These are phyloP conservation scores for Fusarium torreyae DNA, from an alignment of 2,329 filamentous ascomycete genomes.

Conservation along the genomic window DNA sequence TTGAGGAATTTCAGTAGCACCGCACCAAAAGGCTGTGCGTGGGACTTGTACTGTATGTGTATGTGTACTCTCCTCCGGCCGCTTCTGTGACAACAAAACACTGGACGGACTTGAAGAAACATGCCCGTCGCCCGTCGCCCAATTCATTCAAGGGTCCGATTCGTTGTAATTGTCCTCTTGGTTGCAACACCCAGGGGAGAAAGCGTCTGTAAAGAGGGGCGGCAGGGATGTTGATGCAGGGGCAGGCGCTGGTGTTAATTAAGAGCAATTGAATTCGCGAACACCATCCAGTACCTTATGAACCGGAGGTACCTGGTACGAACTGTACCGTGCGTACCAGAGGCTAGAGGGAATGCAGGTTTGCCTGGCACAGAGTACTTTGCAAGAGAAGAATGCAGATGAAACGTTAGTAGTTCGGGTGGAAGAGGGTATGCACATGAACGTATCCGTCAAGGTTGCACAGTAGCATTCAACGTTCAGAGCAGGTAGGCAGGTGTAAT, in stretches of 20 bases:
- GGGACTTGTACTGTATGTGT: not conserved
- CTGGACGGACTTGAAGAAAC: constrained; percentile 14
- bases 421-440: constrained; percentile 34
- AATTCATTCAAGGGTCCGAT: constrained; percentile 22
- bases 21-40: not conserved
- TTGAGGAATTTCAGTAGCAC: constrained; percentile 40
- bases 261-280: constrained; percentile 20
- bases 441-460: constrained; percentile 25
- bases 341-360: not conserved
- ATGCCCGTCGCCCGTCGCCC: constrained; percentile 27
- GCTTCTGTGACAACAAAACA: too few species aligned
- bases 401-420: constrained; percentile 35
- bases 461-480: not conserved
- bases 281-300: constrained; percentile 14
- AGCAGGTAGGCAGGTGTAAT: not conserved
- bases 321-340: not conserved
- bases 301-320: constrained; percentile 20
- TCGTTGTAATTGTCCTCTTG: constrained; percentile 17
- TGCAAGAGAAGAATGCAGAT: constrained; percentile 38
- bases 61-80: constrained; percentile 7
- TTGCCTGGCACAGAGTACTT: constrained; percentile 18
- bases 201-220: constrained; percentile 32
- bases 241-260: constrained; percentile 41
- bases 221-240: constrained; percentile 48
- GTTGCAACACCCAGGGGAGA: constrained; percentile 18